Base-by-base conservation (phyloP, 2,329 filamentous ascomycete species). In the Cephalotrichum gorgonifer region DNA sequence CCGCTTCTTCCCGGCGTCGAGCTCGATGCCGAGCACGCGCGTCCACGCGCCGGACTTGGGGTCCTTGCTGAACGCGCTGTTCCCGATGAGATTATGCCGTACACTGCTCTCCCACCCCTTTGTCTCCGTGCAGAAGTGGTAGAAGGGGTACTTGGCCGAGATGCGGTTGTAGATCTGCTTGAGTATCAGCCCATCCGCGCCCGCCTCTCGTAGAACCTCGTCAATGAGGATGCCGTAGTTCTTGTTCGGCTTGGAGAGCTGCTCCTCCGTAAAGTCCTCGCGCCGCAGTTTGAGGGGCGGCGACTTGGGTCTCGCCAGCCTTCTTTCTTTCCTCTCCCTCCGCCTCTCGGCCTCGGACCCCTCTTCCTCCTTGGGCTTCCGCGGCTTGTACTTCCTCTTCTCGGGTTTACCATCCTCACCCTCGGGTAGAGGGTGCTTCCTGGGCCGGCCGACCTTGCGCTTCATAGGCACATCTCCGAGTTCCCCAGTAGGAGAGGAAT, bases 21-120 rank as follows among this genome's bases (percentile, higher is more conserved):
- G 66, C 54, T 79, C 75, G 25, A 81, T 71, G 2, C 75, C 76
- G 2, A 72, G 73, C 22, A 79, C 73, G 31, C 78, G 75, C 51
- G 69, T 72, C 78, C 78, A 81, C 20, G 77, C 63, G 41, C 75
- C 71, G 1, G 73, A 76, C 26, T 71, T 69, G 33, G 79, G 75
- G 52, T 76, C 72, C 59, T 81, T 81, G 54, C 68, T 70, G 58
- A 81, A 81, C 6, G 76, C 78, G 54, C 76, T 74, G 58, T 81
- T 81, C 2, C 76, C 77, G 54, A 81, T 79, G 26, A 81, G 68
- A 50, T 81, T 81, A 56, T 81, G 78, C 1, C 78, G 74, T n/a
- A 81, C 78, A 55, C 76, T 81, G 54, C 77, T 81, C 59, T 81
- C 77, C 78, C 78, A 81, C n/a, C 78, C 78, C 58, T 79, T 81